Evolutionary conservation across 148 eudicot genomes (phyloP), one percentile per base, ranked within the genome.

Genomic region (Chenopodium album): DNA sequence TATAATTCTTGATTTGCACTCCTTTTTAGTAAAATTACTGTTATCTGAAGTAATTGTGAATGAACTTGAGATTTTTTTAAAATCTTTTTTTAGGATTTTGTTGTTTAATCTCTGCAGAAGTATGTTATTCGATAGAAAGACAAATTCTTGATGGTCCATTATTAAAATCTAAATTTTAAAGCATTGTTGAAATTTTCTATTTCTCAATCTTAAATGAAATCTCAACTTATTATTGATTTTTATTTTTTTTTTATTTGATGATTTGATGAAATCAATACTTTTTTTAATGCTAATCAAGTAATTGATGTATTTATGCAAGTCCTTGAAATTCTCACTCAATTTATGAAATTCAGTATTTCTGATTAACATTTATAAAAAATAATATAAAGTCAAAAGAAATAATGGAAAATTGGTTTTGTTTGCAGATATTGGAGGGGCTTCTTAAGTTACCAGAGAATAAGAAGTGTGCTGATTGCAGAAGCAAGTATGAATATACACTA

Each of bases 391-490:
- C 44, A 6, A 41, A 41, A 41, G 44, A 41, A 41, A 41, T 60
- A 46, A 14, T 16, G 37, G 46, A 72, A n/a, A 62, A 3, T 62
- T 60, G 20, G 31, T 80, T 20, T 70, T 82, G 31, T 65, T 13
- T 88, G 80, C 90, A 93, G 97, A 88, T 90, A 70, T 83, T 93
- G 71, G 97, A 93, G 73, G 93, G 87, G 79, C 91, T 93, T 75
- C 89, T 93, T 20, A 93, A 86, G 80, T 82, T 91, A 76, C 92
- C 92, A 64, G 97, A 93, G 70, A 93, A 93, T 72, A 87, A 87
- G 85, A 92, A 90, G 75, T 93, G 97, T 81, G 97, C 97, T 28
- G 97, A 93, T 74, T 93, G 97, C 87, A 91, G 86, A 88, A 84
- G 85, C 90, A 92, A 80, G 94, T 89, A 88, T 73, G 94, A 80